A percentile compares a stretch with the other conserved stretches of the same genome.
Conservation (phyloP, 345 rosid species). For the Odontarrhena argentea region DNA sequence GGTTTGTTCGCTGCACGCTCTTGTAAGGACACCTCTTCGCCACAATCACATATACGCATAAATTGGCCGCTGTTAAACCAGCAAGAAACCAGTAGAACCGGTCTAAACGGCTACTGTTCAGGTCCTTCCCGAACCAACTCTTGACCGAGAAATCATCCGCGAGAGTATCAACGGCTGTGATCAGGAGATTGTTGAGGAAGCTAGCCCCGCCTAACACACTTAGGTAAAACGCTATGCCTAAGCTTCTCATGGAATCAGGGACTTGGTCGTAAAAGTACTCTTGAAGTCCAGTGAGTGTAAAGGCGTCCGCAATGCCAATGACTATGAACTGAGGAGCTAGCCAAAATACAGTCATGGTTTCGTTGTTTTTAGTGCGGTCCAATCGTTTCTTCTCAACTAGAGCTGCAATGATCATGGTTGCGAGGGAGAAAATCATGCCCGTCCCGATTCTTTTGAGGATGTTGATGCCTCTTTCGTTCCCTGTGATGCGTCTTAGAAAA, state of each 20-base stretch:
- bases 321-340: conserved; percentile 77
- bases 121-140: conserved; percentile 81
- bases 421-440: conserved; percentile 75
- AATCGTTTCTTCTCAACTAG: conserved; percentile 71
- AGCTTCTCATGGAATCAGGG: conserved; percentile 91
- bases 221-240: conserved; percentile 88
- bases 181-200: conserved; percentile 74
- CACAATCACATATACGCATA: conserved; percentile 51
- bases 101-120: conserved; percentile 76
- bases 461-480: conserved; percentile 66
- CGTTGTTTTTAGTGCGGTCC: conserved; percentile 33
- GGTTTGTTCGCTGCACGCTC: conserved; percentile 52
- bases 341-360: conserved; percentile 78
- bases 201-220: conserved; percentile 78
- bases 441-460: conserved; percentile 89
- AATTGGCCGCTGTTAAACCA: conserved; percentile 45
- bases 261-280: conserved; percentile 96
- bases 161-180: conserved; percentile 55
- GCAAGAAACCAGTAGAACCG: conserved; percentile 79
- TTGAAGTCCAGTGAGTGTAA: conserved; percentile 81
- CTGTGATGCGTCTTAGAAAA: conserved; percentile 39
- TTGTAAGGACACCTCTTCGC: conserved; percentile 75
- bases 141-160: conserved; percentile 45
- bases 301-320: conserved; percentile 74
- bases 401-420: conserved; percentile 71